Percentiles rank a stretch among this genome's conserved stretches.
Conservation (phyloP, 2,329 filamentous ascomycete species). For the Colletotrichum plurivorum region DNA sequence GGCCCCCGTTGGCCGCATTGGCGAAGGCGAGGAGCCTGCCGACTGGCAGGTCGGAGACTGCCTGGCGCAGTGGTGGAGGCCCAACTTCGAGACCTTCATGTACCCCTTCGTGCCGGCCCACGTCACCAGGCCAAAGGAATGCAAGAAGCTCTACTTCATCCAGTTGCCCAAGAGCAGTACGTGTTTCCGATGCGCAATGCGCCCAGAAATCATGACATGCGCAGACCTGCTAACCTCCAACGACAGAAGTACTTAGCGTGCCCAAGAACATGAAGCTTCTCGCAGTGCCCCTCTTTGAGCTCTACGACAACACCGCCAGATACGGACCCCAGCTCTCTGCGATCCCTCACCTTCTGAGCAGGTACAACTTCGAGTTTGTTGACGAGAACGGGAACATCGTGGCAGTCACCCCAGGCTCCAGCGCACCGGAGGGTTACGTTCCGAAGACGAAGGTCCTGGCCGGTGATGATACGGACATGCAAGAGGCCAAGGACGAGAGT, state of each 20-base stretch:
- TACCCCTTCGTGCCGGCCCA: slow-evolving; percentile 98
- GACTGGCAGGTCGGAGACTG: slow-evolving; percentile 97
- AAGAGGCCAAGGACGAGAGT: slow-evolving; percentile 61
- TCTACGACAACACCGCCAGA: slow-evolving; percentile 96
- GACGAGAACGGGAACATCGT: slow-evolving; percentile 93
- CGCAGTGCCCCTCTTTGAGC: slow-evolving; percentile 95
- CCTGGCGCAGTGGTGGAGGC: slow-evolving; percentile 97
- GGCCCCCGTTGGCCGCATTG: slow-evolving; percentile 89
- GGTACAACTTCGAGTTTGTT: slow-evolving; percentile 98
- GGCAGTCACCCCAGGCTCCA: slow-evolving; percentile 83
- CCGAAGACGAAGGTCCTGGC: slow-evolving; percentile 78
- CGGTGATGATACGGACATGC: slow-evolving; percentile 73
- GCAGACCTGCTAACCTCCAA: slow-evolving; percentile 41
- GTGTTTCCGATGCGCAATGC: slow-evolving; percentile 47
- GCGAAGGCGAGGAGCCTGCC: slow-evolving; percentile 70
- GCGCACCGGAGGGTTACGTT: slow-evolving; percentile 68
- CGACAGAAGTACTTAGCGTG: slow-evolving; percentile 89
- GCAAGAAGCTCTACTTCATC: slow-evolving; percentile 99
- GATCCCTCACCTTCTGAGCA: slow-evolving; percentile 92
- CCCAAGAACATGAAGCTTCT: slow-evolving; percentile 99
- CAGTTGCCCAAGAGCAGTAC: slow-evolving; percentile 92
- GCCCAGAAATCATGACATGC: not conserved
- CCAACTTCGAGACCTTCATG: slow-evolving; percentile 99
- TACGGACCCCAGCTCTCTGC: slow-evolving; percentile 97
- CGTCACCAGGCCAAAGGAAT: slow-evolving; percentile 96